Conservation (phyloP, 2,329 filamentous ascomycete genomes). For the Aaosphaeria pasadenensis region DNA sequence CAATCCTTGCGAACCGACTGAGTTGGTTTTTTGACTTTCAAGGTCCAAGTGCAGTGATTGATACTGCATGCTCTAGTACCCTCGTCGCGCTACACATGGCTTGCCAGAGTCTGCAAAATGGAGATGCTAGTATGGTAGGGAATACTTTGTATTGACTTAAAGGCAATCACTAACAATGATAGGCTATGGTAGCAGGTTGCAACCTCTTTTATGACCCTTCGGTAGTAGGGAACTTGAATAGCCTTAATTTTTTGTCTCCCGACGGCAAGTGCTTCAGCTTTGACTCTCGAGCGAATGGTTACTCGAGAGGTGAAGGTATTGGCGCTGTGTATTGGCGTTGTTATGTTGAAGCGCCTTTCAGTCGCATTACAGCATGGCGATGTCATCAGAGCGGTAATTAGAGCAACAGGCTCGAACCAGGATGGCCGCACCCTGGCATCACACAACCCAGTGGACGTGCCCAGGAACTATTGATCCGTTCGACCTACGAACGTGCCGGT, state of each 20-base stretch:
- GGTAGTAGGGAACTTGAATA: not conserved
- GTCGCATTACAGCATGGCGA: constrained; percentile 8
- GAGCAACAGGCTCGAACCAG: constrained; percentile 13
- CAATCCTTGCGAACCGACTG: constrained; percentile 9
- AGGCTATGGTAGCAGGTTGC: constrained; percentile 1
- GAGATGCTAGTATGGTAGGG: constrained; percentile 11
- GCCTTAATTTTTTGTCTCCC: constrained; percentile 21
- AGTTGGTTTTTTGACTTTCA: constrained; percentile 10
- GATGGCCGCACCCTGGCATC: constrained; percentile 4
- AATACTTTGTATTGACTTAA: not conserved
- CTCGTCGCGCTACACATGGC: constrained; percentile 9
- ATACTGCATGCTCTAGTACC: constrained; percentile 17
- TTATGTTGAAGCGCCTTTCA: constrained; percentile 14
- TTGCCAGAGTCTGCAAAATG: constrained; percentile 14
- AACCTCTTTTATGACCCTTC: constrained; percentile 1
- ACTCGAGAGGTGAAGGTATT: constrained; percentile 62
- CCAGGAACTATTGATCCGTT: constrained; percentile 23
- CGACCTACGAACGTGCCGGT: constrained; percentile 31
- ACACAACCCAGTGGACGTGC: constrained; percentile 42
- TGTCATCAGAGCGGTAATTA: constrained; percentile 5
- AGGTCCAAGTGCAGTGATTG: constrained; percentile 1
- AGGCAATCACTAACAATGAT: not conserved
- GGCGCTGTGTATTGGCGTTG: too few relatives aligned
- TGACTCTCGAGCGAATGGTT: constrained; percentile 59
- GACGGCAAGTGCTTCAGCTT: constrained; percentile 28